Evolutionary conservation across 352 stramenopile genomes (phyloP).

Genomic region (Pythium scleroteichum): DNA sequence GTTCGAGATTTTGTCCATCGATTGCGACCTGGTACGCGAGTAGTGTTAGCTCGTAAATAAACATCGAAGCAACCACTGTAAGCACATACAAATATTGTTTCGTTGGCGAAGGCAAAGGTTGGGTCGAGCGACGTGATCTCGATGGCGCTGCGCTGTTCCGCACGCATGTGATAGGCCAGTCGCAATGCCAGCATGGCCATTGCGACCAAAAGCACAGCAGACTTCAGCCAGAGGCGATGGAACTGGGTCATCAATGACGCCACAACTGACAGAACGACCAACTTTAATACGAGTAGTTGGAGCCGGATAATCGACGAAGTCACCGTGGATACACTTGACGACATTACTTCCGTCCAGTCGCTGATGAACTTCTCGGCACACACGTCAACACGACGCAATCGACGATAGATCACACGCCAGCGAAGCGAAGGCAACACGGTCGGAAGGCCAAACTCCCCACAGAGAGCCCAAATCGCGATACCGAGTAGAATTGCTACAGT

Average conservation of each 20-base stretch:
- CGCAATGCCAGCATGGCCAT: slow-evolving; percentile 35
- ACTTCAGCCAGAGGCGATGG: slow-evolving; percentile 63
- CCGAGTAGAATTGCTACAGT: slow-evolving; percentile 21
- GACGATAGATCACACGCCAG: slow-evolving; percentile 15
- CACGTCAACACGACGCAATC: slow-evolving; percentile 7
- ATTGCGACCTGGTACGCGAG: slow-evolving; percentile 53
- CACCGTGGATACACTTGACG: not conserved
- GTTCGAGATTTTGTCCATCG: slow-evolving; percentile 78
- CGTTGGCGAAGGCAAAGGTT: slow-evolving; percentile 77
- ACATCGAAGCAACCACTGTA: too few relatives aligned
- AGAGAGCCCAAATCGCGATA: slow-evolving; percentile 8
- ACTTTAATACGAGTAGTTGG: slow-evolving; percentile 5
- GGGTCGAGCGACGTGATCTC: slow-evolving; percentile 74
- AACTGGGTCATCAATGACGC: slow-evolving; percentile 49
- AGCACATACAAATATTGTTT: slow-evolving; percentile 68
- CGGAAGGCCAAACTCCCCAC: slow-evolving; percentile 7
- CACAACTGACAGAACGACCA: slow-evolving; percentile 8
- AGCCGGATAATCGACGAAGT: slow-evolving; percentile 7
- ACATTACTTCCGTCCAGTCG: slow-evolving; percentile 13
- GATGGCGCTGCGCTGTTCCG: slow-evolving; percentile 54
- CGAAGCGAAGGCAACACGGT: slow-evolving; percentile 8
- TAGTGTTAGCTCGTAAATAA: not conserved
- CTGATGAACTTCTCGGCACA: slow-evolving; percentile 10
- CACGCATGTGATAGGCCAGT: slow-evolving; percentile 39
- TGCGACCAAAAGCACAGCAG: slow-evolving; percentile 42